Conservation (phyloP, 2,329 filamentous ascomycete species). For the Graphilbum fragrans region DNA sequence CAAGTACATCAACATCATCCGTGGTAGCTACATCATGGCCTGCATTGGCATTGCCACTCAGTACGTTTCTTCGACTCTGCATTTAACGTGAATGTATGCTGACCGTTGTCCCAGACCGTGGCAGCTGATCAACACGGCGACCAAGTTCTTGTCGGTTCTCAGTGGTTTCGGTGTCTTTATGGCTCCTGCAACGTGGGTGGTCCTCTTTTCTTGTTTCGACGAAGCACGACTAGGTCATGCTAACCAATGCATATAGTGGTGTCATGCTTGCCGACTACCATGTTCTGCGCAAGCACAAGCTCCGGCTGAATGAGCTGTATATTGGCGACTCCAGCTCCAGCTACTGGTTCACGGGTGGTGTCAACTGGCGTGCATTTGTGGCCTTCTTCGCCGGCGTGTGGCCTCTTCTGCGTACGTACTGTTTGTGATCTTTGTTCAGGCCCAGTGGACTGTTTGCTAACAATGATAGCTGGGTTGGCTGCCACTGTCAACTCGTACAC, state of each 20-base stretch:
- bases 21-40: slow-evolving; percentile 22
- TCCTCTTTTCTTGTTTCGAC: background rate
- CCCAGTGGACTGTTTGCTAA: background rate
- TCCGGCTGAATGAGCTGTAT: slow-evolving; percentile 32
- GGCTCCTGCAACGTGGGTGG: slow-evolving; percentile 22
- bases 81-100: slow-evolving; percentile 6
- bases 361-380: slow-evolving; percentile 22
- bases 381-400: slow-evolving; percentile 18
- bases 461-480: slow-evolving; percentile 6
- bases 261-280: slow-evolving; percentile 9
- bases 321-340: slow-evolving; percentile 19
- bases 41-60: slow-evolving; percentile 6
- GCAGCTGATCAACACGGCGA: slow-evolving; percentile 16
- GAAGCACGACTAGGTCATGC: background rate
- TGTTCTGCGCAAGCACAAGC: slow-evolving; percentile 18
- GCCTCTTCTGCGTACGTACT: slow-evolving; percentile 16
- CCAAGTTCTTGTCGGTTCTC: slow-evolving; percentile 15
- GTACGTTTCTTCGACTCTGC: background rate
- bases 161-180: slow-evolving; percentile 27
- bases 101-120: slow-evolving; percentile 11
- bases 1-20: slow-evolving; percentile 40
- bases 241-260: background rate
- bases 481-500: slow-evolving; percentile 11
- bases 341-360: slow-evolving; percentile 28
- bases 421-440: slow-evolving; percentile 3